Conservation (phyloP, 257 asterid species). For the Solanum lycopersicoides region DNA sequence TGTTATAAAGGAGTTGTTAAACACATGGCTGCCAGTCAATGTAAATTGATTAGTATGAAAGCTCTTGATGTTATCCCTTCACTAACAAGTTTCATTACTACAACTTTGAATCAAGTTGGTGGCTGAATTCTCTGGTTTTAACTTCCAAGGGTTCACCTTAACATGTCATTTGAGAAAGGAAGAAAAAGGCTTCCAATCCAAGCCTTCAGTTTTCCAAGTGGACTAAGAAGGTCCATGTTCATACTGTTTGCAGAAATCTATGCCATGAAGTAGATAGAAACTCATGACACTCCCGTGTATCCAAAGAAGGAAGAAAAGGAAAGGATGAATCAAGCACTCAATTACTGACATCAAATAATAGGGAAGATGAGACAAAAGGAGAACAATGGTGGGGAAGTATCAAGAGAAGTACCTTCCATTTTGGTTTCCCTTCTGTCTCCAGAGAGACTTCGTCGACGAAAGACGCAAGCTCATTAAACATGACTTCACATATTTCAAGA, state of each 20-base stretch:
- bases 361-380: neutral
- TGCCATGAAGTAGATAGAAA: neutral
- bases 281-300: neutral
- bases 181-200: neutral
- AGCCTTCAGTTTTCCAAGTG: neutral
- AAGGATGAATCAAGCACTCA: neutral
- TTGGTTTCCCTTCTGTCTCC: conserved; percentile 95
- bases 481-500: conserved; percentile 88
- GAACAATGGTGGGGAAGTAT: neutral
- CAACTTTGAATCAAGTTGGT: neutral
- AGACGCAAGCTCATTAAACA: conserved; percentile 95
- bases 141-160: neutral
- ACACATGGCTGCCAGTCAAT: neutral
- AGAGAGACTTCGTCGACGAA: conserved; percentile 86
- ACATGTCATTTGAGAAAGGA: neutral
- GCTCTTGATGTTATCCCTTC: neutral
- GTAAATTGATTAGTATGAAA: neutral
- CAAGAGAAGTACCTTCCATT: conserved; percentile 75
- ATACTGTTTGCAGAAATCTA: neutral
- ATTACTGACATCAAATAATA: neutral
- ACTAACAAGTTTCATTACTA: neutral
- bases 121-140: neutral
- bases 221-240: neutral
- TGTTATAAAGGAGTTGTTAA: neutral
- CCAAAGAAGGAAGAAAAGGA: neutral